phyloP scores from a whole-genome alignment of 164 flowering plant species.

The Dillenia turbinata region DNA sequence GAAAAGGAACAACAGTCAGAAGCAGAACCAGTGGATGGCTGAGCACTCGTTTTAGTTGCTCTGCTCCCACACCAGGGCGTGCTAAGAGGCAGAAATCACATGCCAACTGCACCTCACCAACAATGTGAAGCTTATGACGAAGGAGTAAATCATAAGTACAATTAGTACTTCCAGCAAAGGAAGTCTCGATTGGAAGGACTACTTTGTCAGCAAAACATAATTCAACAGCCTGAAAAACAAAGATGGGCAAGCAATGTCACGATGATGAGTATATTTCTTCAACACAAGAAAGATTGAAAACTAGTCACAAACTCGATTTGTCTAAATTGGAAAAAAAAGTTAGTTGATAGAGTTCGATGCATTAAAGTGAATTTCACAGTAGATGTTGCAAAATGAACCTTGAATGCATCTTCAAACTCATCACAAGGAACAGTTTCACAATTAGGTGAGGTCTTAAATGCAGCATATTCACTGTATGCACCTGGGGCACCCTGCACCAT shows the following conservation, averaged over 20 bases:
- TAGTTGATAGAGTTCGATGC: no score
- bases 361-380: no score
- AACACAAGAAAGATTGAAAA: not conserved
- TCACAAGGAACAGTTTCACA: slow-evolving; percentile 73
- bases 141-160: slow-evolving; percentile 73
- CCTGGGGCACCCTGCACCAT: slow-evolving; percentile 51
- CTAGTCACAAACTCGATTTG: not conserved
- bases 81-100: slow-evolving; percentile 59
- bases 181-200: slow-evolving; percentile 71
- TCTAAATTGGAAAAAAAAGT: no score
- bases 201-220: slow-evolving; percentile 69
- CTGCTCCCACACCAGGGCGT: slow-evolving; percentile 56
- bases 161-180: slow-evolving; percentile 65
- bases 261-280: not conserved
- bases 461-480: slow-evolving; percentile 64
- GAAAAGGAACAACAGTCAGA: not conserved
- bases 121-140: slow-evolving; percentile 68
- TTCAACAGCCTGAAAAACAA: slow-evolving; percentile 58
- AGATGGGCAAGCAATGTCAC: not conserved
- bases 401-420: slow-evolving; percentile 62
- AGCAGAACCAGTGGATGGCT: slow-evolving; percentile 60
- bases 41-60: slow-evolving; percentile 49
- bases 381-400: slow-evolving; percentile 25
- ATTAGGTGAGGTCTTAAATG: slow-evolving; percentile 56
- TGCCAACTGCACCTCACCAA: slow-evolving; percentile 67